Evolutionary conservation across 257 asterid species (phyloP), one percentile per base, ranked within the genome.

Genomic region (Anisodus tanguticus): DNA sequence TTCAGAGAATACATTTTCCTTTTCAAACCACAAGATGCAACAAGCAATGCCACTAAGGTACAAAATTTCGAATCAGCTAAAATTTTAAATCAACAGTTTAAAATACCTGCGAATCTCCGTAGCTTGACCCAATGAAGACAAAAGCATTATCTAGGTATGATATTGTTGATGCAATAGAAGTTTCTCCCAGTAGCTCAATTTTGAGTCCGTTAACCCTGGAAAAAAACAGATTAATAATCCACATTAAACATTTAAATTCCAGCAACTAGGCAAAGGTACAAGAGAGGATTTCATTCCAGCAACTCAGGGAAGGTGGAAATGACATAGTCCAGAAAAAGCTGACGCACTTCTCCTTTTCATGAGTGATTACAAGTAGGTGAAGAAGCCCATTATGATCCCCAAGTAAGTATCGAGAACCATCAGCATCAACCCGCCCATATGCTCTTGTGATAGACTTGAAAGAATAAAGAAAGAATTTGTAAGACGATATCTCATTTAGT

Each of bases 381-480:
- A 95, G 92, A 85, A 92, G 89, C 82, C 98, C 98, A 87, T 86
- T 90, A 82, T 95, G 98, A 89, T 95, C 98, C 83, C 98, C 98
- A 80, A 95, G 92, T 49, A 95, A 89, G 86, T 95, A 95, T 83
- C 98, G 94, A 74, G 98, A 95, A 82, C 98, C 97, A 85, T 95
- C 97, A 68, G 95, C 92, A 88, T 95, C 98, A 85, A 95, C 97
- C 91, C 93, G 93, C 85, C 97, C 98, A 88, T 93, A 95, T 84
- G 98, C 94, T 86, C 88, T 92, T 82, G 97, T 93, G 72, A 93
- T 89, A 70, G 93, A 92, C 98, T 95, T 76, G 43, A 88, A 71
- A 87, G 74, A 84, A 81, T 80, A 71, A 64, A 84, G 1, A 84
- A 88, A 62, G 78, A 43, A 76, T 22, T 83, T 82, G 83, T 67